These are phyloP conservation scores for Theileria sp. DNA, from an alignment of 169 alveolate genomes.

Conservation along the genomic window DNA sequence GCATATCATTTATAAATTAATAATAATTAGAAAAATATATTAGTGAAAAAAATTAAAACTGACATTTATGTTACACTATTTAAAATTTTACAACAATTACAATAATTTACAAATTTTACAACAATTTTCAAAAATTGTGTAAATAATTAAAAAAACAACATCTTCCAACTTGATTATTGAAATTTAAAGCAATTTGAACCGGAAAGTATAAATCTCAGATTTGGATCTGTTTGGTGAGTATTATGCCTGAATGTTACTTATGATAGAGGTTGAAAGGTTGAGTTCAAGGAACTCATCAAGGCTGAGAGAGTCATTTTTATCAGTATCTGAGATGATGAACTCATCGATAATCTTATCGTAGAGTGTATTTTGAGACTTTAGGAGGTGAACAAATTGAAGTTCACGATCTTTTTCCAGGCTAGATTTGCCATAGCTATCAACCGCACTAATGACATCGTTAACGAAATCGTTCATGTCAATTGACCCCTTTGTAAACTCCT, in stretches of 20 bases:
- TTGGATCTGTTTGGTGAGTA: not conserved
- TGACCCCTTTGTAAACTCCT: conserved; percentile 27
- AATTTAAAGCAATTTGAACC: not conserved
- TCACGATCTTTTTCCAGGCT: not conserved
- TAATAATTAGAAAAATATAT: not conserved
- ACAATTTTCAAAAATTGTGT: no score
- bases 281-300: conserved; percentile 22
- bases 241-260: not conserved
- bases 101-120: not conserved
- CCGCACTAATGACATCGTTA: conserved; percentile 10
- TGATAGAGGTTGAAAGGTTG: conserved; percentile 8
- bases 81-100: not conserved
- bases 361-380: conserved; percentile 12
- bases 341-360: conserved; percentile 27
- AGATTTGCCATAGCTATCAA: not conserved
- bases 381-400: conserved; percentile 3
- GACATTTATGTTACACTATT: conserved; percentile 1
- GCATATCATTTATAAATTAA: no score
- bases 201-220: not conserved
- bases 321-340: conserved; percentile 17
- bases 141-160: not conserved
- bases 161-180: not conserved
- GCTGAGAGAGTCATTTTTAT: conserved; percentile 20
- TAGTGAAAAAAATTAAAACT: conserved; percentile 4
- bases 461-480: conserved; percentile 15